A percentile compares a stretch with the other conserved stretches of the same genome.
Evolutionary conservation across 176 grass and related monocot species (phyloP).

Genomic region (Typha latifolia): DNA sequence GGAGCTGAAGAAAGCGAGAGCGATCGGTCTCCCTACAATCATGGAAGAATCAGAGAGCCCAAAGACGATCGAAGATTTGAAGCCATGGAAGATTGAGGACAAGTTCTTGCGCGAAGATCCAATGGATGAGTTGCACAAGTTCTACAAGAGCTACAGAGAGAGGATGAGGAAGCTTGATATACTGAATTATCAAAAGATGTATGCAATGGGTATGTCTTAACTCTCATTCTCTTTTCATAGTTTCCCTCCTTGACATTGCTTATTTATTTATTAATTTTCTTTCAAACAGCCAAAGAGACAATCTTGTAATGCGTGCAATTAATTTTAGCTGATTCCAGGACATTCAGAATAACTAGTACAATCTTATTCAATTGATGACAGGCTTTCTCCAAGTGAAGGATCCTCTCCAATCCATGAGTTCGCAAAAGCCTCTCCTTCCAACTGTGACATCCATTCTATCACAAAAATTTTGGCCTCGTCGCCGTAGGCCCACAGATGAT

Average conservation of each 20-base stretch:
- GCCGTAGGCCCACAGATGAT: constrained; percentile 37
- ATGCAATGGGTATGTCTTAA: constrained; percentile 67
- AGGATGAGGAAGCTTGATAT: constrained; percentile 99
- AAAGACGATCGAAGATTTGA: constrained; percentile 69
- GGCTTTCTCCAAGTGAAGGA: constrained; percentile 84
- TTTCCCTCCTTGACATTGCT: constrained; percentile 4
- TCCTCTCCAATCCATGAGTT: constrained; percentile 35
- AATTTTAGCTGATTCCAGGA: too few species aligned
- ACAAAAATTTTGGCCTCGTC: constrained; percentile 44
- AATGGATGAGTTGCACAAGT: constrained; percentile 88
- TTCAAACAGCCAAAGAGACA: neutral
- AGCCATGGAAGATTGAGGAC: constrained; percentile 73
- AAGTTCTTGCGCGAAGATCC: constrained; percentile 79
- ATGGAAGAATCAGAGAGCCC: constrained; percentile 74
- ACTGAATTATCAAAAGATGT: constrained; percentile 83
- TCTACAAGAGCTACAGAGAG: constrained; percentile 88
- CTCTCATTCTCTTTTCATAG: neutral
- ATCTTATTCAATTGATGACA: constrained; percentile 8
- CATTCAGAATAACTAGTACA: too few species aligned
- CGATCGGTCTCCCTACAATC: constrained; percentile 63
- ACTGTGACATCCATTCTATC: constrained; percentile 63
- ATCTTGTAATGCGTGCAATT: too few species aligned
- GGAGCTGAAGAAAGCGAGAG: constrained; percentile 79
- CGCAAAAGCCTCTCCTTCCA: constrained; percentile 47
- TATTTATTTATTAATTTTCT: neutral